Evolutionary conservation across 2,329 filamentous ascomycete species (phyloP).

Genomic region (Myotisia sp.): DNA sequence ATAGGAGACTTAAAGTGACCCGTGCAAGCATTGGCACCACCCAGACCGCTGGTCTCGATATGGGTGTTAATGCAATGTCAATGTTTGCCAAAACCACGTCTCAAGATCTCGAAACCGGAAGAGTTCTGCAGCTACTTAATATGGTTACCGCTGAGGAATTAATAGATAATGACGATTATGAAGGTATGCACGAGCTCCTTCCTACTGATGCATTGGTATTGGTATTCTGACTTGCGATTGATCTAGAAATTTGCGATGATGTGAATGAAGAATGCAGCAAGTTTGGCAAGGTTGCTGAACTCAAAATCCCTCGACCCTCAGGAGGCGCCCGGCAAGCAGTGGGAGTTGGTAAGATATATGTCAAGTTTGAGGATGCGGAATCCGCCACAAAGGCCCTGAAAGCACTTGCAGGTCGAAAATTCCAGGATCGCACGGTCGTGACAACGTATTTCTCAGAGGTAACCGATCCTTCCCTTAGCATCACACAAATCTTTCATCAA

Average conservation of each 20-base stretch:
- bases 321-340: conserved; percentile 70
- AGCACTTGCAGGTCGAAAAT: conserved; percentile 87
- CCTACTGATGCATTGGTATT: not conserved
- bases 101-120: conserved; percentile 60
- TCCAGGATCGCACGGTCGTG: conserved; percentile 89
- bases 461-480: conserved; percentile 18
- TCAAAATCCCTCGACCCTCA: conserved; percentile 82
- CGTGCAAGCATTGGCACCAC: conserved; percentile 87
- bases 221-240: not conserved
- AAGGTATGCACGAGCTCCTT: conserved; percentile 66
- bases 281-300: conserved; percentile 67
- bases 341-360: conserved; percentile 93
- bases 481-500: too few relatives aligned
- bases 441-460: conserved; percentile 94
- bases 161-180: conserved; percentile 85
- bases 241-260: conserved; percentile 84
- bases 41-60: conserved; percentile 83
- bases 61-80: conserved; percentile 94
- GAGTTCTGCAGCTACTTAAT: conserved; percentile 85
- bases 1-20: conserved; percentile 67
- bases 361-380: conserved; percentile 74
- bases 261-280: conserved; percentile 87
- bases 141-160: conserved; percentile 97
- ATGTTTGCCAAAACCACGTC: conserved; percentile 87
- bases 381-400: conserved; percentile 71